Evolutionary conservation across 805 yeast genomes (phyloP).

Genomic region (Lipomyces yamanashiensis): DNA sequence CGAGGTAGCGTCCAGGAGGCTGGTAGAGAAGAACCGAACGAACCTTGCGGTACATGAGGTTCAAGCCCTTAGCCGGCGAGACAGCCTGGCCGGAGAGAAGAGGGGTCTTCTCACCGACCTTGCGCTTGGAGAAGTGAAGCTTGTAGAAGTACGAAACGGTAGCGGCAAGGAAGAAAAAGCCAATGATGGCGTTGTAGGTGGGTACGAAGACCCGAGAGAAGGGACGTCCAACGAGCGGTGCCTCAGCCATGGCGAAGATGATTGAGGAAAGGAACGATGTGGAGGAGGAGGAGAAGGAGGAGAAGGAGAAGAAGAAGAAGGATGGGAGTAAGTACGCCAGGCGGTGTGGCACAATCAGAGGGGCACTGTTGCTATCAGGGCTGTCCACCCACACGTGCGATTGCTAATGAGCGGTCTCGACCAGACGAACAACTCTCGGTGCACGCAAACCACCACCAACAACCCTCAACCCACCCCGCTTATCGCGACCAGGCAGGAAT

Average conservation of each 20-base stretch:
- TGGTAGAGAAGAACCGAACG: conserved; percentile 35
- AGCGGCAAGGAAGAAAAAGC: conserved; percentile 33
- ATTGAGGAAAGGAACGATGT: not conserved
- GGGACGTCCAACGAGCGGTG: conserved; percentile 34
- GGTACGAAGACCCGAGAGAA: conserved; percentile 36
- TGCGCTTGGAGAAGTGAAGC: conserved; percentile 27
- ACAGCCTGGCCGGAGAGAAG: conserved; percentile 30
- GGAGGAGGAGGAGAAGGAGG: conserved; percentile 6
- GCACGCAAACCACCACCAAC: not conserved
- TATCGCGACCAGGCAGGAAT: not conserved
- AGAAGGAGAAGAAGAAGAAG: conserved; percentile 1
- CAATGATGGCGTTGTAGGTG: conserved; percentile 36
- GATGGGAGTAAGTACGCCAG: not conserved
- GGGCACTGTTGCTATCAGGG: conserved; percentile 6
- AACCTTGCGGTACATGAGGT: conserved; percentile 24
- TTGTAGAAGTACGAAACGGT: conserved; percentile 32
- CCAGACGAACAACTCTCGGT: conserved; percentile 1
- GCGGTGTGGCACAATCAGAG: too few relatives aligned
- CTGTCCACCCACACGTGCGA: conserved; percentile 10
- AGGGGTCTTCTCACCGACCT: conserved; percentile 33
- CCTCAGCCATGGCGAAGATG: conserved; percentile 25
- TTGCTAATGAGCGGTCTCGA: conserved; percentile 16
- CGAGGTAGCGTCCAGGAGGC: conserved; percentile 38
- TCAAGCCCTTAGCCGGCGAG: conserved; percentile 31
- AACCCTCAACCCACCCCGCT: not conserved